Percentiles rank a stretch among this genome's conserved stretches.
These are phyloP conservation scores for Phyllachora maydis DNA, from an alignment of 2,329 filamentous ascomycete genomes.

Conservation along the genomic window DNA sequence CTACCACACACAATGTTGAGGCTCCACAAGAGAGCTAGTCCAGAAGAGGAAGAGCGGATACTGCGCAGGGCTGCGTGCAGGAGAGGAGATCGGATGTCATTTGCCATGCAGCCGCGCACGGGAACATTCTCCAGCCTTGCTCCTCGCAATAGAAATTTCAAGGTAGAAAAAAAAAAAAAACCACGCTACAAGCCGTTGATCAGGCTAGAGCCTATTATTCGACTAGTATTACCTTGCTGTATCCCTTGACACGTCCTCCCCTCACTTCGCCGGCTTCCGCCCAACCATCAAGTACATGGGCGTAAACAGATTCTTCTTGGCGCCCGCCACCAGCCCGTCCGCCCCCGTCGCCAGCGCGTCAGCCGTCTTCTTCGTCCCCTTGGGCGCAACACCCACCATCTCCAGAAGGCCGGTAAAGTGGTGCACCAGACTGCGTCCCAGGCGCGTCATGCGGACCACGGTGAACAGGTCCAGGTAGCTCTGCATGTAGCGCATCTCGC, in stretches of 20 bases:
- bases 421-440: slow-evolving; percentile 58
- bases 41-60: no score
- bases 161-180: slow-evolving; percentile 1
- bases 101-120: no score
- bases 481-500: slow-evolving; percentile 67
- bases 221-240: slow-evolving; percentile 1
- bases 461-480: slow-evolving; percentile 63
- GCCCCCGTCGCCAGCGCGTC: slow-evolving; percentile 67
- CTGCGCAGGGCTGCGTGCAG: no score
- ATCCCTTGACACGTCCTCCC: background rate
- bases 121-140: no score
- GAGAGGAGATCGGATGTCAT: no score
- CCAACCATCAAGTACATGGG: slow-evolving; percentile 97
- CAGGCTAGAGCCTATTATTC: no score
- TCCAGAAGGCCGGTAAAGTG: slow-evolving; percentile 60
- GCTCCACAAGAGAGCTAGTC: no score
- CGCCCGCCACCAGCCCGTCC: slow-evolving; percentile 74
- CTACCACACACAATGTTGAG: no score
- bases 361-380: slow-evolving; percentile 84
- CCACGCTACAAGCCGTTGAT: no score
- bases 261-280: slow-evolving; percentile 46
- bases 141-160: background rate
- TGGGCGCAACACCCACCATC: slow-evolving; percentile 51
- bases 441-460: slow-evolving; percentile 73
- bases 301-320: slow-evolving; percentile 79